phyloP scores from a whole-genome alignment of 2,329 filamentous ascomycete species.

The Fusarium acutatum region DNA sequence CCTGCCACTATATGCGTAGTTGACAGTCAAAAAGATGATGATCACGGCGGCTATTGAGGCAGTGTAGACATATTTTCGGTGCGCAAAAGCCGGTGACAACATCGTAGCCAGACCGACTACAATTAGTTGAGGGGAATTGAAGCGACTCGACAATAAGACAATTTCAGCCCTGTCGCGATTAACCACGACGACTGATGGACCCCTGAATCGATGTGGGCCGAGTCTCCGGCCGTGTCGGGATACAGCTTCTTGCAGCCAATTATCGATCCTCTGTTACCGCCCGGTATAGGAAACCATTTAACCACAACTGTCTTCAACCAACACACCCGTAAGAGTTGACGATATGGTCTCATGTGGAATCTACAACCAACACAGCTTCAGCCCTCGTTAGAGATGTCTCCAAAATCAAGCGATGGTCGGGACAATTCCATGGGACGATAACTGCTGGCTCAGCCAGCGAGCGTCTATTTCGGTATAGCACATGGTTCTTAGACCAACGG shows the following conservation, averaged over 20 bases:
- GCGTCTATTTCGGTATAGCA: neutral
- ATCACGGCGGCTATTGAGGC: neutral
- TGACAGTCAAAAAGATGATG: neutral
- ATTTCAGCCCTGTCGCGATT: neutral
- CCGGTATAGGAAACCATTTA: neutral
- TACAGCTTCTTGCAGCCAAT: neutral
- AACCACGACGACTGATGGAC: neutral
- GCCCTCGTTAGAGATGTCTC: neutral
- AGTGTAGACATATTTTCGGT: slow-evolving; percentile 6
- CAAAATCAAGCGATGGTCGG: neutral
- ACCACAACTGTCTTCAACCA: neutral
- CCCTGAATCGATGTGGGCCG: neutral
- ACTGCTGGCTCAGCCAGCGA: neutral
- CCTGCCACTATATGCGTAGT: slow-evolving; percentile 15
- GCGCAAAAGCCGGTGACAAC: neutral
- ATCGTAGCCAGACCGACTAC: neutral
- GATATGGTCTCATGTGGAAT: neutral
- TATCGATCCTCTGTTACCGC: neutral
- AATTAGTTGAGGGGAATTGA: neutral
- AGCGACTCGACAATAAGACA: neutral
- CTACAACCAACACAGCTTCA: neutral
- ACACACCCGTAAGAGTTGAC: neutral
- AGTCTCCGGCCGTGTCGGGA: neutral
- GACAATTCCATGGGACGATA: neutral
- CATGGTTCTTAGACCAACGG: neutral